Percentiles rank a stretch among this genome's conserved stretches.
Conservation (phyloP, 257 asterid species). For the Fraxinus americana region DNA sequence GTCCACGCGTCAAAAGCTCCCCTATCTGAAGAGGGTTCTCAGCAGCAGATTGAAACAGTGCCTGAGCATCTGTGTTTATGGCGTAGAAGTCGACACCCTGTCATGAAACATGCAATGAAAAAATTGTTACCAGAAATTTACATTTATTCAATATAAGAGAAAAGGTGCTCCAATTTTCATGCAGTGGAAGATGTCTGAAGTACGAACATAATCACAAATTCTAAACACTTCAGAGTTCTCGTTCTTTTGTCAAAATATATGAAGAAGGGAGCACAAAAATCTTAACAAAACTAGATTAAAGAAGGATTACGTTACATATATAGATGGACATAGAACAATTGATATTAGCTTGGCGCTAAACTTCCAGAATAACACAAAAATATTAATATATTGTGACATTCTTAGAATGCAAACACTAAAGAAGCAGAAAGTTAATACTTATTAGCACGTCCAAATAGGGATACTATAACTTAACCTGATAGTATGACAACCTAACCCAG, state of each 20-base stretch:
- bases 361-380: slow-evolving; percentile 5
- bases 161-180: background rate
- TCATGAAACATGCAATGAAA: slow-evolving; percentile 14
- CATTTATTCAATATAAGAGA: background rate
- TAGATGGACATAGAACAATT: background rate
- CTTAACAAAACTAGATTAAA: background rate
- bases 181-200: background rate
- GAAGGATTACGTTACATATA: background rate
- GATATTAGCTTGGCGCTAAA: background rate
- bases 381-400: background rate
- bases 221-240: background rate
- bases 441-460: background rate
- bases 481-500: background rate
- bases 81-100: slow-evolving; percentile 99
- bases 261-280: background rate
- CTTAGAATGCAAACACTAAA: background rate
- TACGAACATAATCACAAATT: background rate
- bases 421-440: background rate
- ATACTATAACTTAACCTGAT: background rate
- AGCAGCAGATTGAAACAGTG: slow-evolving; percentile 88
- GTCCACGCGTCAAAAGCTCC: slow-evolving; percentile 98
- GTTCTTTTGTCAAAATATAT: background rate
- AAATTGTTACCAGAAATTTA: slow-evolving; percentile 27
- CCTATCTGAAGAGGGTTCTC: slow-evolving; percentile 92
- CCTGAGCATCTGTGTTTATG: slow-evolving; percentile 94